Evolutionary conservation across 208 protist species (phyloP).

Genomic region (Borovskyia barvae): DNA sequence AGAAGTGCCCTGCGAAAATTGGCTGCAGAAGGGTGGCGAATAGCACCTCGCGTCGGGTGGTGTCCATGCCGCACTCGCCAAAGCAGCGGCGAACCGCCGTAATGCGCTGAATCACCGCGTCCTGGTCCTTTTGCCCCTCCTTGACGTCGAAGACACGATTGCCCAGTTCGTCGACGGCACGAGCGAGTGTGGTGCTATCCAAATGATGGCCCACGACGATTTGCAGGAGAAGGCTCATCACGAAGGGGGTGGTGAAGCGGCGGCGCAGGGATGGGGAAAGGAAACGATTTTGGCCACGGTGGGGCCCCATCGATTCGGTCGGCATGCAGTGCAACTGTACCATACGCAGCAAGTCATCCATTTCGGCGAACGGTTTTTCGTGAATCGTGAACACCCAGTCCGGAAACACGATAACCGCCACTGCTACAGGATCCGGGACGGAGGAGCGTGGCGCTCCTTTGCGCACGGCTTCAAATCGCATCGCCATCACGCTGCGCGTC

Average conservation of each 20-base stretch:
- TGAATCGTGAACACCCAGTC: conserved; percentile 89
- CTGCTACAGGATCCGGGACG: conserved; percentile 47
- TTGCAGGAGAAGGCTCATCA: conserved; percentile 73
- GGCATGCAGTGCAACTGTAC: conserved; percentile 69
- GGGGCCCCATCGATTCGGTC: conserved; percentile 4
- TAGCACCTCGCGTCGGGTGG: conserved; percentile 65
- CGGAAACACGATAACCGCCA: conserved; percentile 71
- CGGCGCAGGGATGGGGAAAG: conserved; percentile 24
- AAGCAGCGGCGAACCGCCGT: conserved; percentile 79
- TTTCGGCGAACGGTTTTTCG: conserved; percentile 82
- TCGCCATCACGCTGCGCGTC: conserved; percentile 66
- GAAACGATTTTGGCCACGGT: neutral
- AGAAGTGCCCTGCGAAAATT: conserved; percentile 49
- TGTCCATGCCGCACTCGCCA: conserved; percentile 77
- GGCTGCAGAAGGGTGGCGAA: conserved; percentile 65
- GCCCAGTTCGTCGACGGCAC: conserved; percentile 62
- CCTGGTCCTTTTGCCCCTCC: conserved; percentile 35
- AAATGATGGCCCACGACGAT: conserved; percentile 80
- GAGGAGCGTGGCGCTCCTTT: conserved; percentile 32
- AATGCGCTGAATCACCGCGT: conserved; percentile 74
- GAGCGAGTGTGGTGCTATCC: conserved; percentile 69
- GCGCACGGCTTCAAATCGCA: conserved; percentile 77
- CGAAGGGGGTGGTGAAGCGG: conserved; percentile 64
- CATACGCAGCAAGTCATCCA: conserved; percentile 80
- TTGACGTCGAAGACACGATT: conserved; percentile 70